These are phyloP conservation scores for Volvariella surrecta DNA, from an alignment of 1,284 basidiomycete species.

Conservation along the genomic window DNA sequence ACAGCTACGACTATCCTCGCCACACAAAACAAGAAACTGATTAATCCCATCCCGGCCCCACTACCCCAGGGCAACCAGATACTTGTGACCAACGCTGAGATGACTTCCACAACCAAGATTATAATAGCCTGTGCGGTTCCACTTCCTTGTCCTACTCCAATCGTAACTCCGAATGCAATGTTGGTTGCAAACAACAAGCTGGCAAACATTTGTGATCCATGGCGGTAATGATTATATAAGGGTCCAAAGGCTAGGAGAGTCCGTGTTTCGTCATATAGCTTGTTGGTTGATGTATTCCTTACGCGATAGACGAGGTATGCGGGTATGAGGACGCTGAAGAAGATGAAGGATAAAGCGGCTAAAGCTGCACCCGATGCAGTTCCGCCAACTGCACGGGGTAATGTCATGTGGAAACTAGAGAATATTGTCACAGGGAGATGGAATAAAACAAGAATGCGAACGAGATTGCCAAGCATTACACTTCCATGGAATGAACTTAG, in stretches of 20 bases:
- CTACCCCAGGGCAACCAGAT: constrained; percentile 96
- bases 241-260: constrained; percentile 88
- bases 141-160: constrained; percentile 84
- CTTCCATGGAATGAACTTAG: constrained; percentile 71
- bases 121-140: constrained; percentile 90
- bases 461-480: constrained; percentile 82
- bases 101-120: constrained; percentile 80
- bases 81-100: constrained; percentile 76
- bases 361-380: constrained; percentile 46
- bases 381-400: constrained; percentile 44
- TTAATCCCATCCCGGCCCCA: constrained; percentile 91
- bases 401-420: constrained; percentile 79
- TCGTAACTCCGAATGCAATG: constrained; percentile 72
- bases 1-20: constrained; percentile 86
- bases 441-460: constrained; percentile 85
- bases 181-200: constrained; percentile 77
- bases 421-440: constrained; percentile 92
- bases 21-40: constrained; percentile 88
- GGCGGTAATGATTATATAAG: constrained; percentile 93
- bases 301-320: constrained; percentile 69
- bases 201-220: constrained; percentile 86
- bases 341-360: constrained; percentile 66
- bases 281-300: constrained; percentile 73
- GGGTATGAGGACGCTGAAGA: constrained; percentile 78
- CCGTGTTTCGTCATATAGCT: constrained; percentile 90